Evolutionary conservation across 805 yeast genomes (phyloP).

Genomic region (Candida namnaoensis): DNA sequence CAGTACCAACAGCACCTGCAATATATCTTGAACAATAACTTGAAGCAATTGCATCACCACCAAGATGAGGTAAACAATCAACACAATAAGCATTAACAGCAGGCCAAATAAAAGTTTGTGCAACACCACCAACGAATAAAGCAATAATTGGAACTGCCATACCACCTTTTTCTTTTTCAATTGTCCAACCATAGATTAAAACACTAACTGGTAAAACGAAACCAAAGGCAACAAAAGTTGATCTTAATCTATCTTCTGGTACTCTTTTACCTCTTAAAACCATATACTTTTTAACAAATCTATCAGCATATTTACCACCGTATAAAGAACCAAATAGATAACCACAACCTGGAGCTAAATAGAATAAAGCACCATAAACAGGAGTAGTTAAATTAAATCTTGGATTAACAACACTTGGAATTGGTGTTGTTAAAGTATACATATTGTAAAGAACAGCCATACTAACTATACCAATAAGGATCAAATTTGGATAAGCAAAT

Average conservation of each 20-base stretch:
- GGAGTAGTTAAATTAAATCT: conserved; percentile 41
- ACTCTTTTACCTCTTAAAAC: conserved; percentile 29
- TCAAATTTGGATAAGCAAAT: conserved; percentile 32
- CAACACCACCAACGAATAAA: conserved; percentile 39
- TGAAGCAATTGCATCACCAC: conserved; percentile 48
- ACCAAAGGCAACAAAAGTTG: conserved; percentile 30
- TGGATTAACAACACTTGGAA: conserved; percentile 47
- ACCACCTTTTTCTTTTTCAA: conserved; percentile 44
- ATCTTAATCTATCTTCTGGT: conserved; percentile 43
- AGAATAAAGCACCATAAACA: conserved; percentile 41
- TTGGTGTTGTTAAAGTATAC: conserved; percentile 47
- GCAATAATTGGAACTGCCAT: conserved; percentile 43
- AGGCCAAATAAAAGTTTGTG: conserved; percentile 45
- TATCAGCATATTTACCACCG: conserved; percentile 48
- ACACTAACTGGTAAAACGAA: conserved; percentile 35
- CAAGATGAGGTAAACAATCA: conserved; percentile 45
- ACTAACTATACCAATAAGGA: conserved; percentile 33
- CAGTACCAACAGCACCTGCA: conserved; percentile 44
- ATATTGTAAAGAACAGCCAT: conserved; percentile 35
- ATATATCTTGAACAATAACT: conserved; percentile 42
- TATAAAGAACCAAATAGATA: conserved; percentile 38
- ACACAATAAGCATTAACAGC: conserved; percentile 49
- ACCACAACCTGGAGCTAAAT: conserved; percentile 51
- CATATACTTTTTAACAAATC: conserved; percentile 33
- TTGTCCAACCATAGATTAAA: conserved; percentile 45